phyloP scores from a whole-genome alignment of 306 rosid genomes.

The cucumber (Cucumis sativus) region DNA sequence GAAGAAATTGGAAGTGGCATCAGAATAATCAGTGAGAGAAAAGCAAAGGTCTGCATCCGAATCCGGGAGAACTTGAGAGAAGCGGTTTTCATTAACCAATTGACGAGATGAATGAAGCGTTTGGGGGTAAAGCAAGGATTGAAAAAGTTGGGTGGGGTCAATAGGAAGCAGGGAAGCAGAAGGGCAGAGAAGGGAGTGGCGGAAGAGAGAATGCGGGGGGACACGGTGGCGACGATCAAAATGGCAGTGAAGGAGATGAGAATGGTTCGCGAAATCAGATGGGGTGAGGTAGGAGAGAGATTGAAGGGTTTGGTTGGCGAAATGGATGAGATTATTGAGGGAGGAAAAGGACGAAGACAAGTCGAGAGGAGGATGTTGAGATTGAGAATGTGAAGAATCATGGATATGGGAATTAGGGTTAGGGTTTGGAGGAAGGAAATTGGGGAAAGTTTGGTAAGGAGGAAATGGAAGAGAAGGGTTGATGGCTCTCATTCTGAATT shows the following conservation, averaged over 20 bases:
- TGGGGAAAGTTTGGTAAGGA: conserved; percentile 6
- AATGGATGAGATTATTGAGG: conserved; percentile 30
- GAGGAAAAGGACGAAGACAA: conserved; percentile 32
- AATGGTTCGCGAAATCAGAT: neutral
- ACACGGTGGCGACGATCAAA: conserved; percentile 46
- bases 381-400: neutral
- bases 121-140: conserved; percentile 33
- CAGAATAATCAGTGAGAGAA: conserved; percentile 24
- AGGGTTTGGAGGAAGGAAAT: conserved; percentile 15
- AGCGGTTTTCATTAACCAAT: conserved; percentile 3
- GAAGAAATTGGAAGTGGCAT: conserved; percentile 35
- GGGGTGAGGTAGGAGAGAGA: conserved; percentile 30
- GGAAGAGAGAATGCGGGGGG: conserved; percentile 44
- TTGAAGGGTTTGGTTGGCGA: conserved; percentile 18
- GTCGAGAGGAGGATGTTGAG: conserved; percentile 14
- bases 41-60: conserved; percentile 36
- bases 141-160: conserved; percentile 11
- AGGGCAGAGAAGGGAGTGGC: conserved; percentile 50
- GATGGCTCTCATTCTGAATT: neutral
- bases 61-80: conserved; percentile 5
- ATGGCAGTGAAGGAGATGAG: conserved; percentile 28
- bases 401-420: conserved; percentile 11
- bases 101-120: conserved; percentile 21
- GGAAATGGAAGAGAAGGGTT: conserved; percentile 12
- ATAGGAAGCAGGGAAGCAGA: conserved; percentile 27